Evolutionary conservation across 768 basidiomycete species (phyloP), one percentile per base, ranked within the genome.

Genomic region (Phlebiopsis gigantea): DNA sequence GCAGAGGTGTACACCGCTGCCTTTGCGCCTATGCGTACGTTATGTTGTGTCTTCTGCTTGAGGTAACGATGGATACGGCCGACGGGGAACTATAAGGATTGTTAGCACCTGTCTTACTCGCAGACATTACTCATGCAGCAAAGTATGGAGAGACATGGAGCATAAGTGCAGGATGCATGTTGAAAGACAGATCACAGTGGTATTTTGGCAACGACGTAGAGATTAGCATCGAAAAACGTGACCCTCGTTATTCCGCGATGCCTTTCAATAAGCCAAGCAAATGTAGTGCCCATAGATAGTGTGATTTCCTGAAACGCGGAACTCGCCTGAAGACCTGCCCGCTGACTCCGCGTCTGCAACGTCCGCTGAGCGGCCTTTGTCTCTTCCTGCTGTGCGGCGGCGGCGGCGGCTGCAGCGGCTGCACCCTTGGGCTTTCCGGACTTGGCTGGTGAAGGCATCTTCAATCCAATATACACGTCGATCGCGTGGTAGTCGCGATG

Each of bases 31-130:
- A 98, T 93, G 34, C 94, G 88, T 53, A 96, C 87, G 67, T 94
- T 95, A 73, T 95, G 88, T 69, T 93, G 90, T 17, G 92, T 96
- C 62, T 89, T 82, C 67, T 87, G 87, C 71, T 97, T 94, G 62
- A 97, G 75, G 74, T 91, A 96, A 76, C 95, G 84, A 70, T 98
- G 95, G 56, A 97, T 94, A 91, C 94, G 94, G 50, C 94, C 93
- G 45, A 97, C 95, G 34, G 94, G 93, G 72, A 97, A 97, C 93
- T 94, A 52, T 4, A 21, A 12, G 2, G 22, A 24, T 8, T 4
- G 47, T 55, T n/a, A 43, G 29, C 24, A 30, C 9, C 19, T n/a
- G 34, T 1, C 10, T 45, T 6, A 17, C 25, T 24, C 15, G 8
- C 22, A 24, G 15, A 43, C 15, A 39, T 29, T 42, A 39, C 17